Base-by-base conservation (phyloP, 805 yeast genomes). In the Ogataea thermomethanolica region DNA sequence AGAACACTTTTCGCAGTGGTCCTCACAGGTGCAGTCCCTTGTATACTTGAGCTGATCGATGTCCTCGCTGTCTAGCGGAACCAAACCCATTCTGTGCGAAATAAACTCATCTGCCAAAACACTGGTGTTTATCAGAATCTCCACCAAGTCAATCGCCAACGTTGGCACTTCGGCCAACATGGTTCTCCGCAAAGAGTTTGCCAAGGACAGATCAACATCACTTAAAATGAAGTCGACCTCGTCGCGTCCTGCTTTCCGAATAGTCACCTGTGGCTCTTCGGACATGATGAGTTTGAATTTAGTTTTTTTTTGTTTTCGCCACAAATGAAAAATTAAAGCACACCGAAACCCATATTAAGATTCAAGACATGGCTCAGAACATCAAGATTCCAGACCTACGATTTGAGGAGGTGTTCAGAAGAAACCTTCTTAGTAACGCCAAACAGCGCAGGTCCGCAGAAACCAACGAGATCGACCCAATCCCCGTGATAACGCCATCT, bases 101-200 rank as follows among this genome's bases (percentile, higher is more conserved):
- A 93, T 77, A 59, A 93, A 93, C 65, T 93, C 99, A 64, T 93
- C 99, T 2, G 99, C 98, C 45, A 93, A 69, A 14, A 93, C 99
- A 9, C 95, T 81, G 1, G 98, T 88, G 67, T 93, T 93, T 35
- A 77, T 79, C 57, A 88, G 95, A 48, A 93, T 84, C 60, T 93
- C 98, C 33, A 93, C 99, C 47, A 91, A 76, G 58, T 93, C 99
- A 43, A 93, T 89, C 38, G 99, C 97, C 50, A 93, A 68, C 0
- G 99, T 93, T 25, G 99, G 99, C 42, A 93, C 93, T 64, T 93
- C 99, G 2, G 96, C 90, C 46, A 93, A 71, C 87, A 93, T 90
- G 29, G 84, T 79, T 61, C 99, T 74, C 53, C 99, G 76, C 27
- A 93, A 53, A 11, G 98, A 85, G 71, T 93, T 93, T 13, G 98